phyloP scores from a whole-genome alignment of 106 monocot genomes.

The Dioscorea dumetorum region DNA sequence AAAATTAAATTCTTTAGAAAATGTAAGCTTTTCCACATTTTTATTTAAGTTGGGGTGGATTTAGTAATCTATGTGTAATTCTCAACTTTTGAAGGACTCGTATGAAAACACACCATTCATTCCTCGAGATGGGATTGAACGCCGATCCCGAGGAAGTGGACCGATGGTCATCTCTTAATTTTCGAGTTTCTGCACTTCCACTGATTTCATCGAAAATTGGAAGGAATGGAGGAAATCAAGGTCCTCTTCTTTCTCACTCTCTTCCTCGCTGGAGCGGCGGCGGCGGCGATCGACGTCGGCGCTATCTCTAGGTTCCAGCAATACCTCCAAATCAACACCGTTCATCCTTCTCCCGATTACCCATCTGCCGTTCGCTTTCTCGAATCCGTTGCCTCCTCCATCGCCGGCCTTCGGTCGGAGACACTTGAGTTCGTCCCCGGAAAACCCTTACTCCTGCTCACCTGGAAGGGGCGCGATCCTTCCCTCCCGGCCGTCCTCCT shows the following conservation, averaged over 20 bases:
- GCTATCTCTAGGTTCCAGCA: slow-evolving; percentile 62
- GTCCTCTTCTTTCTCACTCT: slow-evolving; percentile 1
- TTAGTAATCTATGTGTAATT: too few species aligned
- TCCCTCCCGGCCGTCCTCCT: slow-evolving; percentile 81
- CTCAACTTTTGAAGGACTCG: too few species aligned
- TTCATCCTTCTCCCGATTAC: slow-evolving; percentile 88
- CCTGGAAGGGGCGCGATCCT: slow-evolving; percentile 55
- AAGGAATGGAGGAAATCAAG: slow-evolving; percentile 1
- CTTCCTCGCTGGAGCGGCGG: slow-evolving; percentile 2
- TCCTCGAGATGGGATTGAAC: too few species aligned
- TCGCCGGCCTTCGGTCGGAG: slow-evolving; percentile 26
- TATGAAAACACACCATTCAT: too few species aligned
- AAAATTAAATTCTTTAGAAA: too few species aligned
- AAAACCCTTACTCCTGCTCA: slow-evolving; percentile 80
- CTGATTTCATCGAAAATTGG: too few species aligned
- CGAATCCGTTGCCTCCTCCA: slow-evolving; percentile 25
- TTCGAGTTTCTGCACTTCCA: neutral
- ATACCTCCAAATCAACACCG: slow-evolving; percentile 88
- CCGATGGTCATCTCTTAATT: too few species aligned
- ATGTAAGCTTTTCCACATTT: too few species aligned
- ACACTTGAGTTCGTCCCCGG: slow-evolving; percentile 46
- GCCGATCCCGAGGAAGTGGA: too few species aligned
- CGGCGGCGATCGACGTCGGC: slow-evolving; percentile 4
- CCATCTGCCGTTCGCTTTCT: slow-evolving; percentile 50
- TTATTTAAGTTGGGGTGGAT: too few species aligned